A percentile compares a stretch with the other conserved stretches of the same genome.
These are phyloP conservation scores for Scutellaria barbata DNA, from an alignment of 257 asterid genomes.

Conservation along the genomic window DNA sequence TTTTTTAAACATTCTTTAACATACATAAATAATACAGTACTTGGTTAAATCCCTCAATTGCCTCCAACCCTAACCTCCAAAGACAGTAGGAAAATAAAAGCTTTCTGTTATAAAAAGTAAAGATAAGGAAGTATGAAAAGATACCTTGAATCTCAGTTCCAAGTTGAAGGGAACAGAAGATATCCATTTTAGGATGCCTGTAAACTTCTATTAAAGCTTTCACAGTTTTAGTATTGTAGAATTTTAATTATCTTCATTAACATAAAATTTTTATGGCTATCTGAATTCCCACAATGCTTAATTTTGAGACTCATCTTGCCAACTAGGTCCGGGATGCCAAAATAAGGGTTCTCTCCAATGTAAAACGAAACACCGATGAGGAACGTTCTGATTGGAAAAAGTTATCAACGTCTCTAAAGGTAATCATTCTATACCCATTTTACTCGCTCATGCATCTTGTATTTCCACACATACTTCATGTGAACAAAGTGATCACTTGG, in stretches of 20 bases:
- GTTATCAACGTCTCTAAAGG: slow-evolving; percentile 79
- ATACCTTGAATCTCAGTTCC: slow-evolving; percentile 3
- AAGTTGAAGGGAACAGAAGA: slow-evolving; percentile 26
- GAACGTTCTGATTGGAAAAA: slow-evolving; percentile 80
- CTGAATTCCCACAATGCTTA: slow-evolving; percentile 26
- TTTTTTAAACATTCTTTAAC: slow-evolving; percentile 1
- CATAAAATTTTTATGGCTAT: slow-evolving; percentile 6
- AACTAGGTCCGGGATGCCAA: slow-evolving; percentile 91
- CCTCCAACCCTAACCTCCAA: not conserved
- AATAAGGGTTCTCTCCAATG: slow-evolving; percentile 77
- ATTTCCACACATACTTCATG: slow-evolving; percentile 10
- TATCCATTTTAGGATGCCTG: slow-evolving; percentile 7
- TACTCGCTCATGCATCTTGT: slow-evolving; percentile 19
- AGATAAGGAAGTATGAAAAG: slow-evolving; percentile 7
- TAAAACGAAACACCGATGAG: slow-evolving; percentile 72
- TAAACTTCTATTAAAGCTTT: slow-evolving; percentile 14
- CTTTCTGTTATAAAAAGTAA: not conserved
- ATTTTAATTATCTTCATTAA: slow-evolving; percentile 17
- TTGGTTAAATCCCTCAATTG: slow-evolving; percentile 12
- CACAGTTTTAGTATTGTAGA: slow-evolving; percentile 25
- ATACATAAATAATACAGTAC: slow-evolving; percentile 1
- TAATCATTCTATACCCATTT: slow-evolving; percentile 35
- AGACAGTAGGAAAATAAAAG: not conserved
- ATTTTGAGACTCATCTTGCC: slow-evolving; percentile 35
- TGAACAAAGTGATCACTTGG: slow-evolving; percentile 23